Evolutionary conservation across 352 stramenopile species (phyloP), one percentile per base, ranked within the genome.

Genomic region (Phytophthora idaei): DNA sequence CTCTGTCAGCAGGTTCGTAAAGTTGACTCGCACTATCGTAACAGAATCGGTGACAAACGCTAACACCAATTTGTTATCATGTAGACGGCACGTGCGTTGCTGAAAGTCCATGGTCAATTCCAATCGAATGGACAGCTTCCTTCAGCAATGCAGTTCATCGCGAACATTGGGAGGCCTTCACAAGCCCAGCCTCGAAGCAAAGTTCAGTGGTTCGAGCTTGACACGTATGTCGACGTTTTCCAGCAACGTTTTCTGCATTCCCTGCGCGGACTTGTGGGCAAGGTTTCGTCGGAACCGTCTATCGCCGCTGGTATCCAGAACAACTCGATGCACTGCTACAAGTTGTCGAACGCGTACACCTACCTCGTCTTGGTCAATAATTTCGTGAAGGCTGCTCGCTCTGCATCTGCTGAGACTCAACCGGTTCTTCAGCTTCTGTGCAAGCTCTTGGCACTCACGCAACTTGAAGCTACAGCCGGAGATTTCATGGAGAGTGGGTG

Each of bases 1-100:
- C 77, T 99, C 21, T 93, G 93, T 14, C 89, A 98, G 62, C 96
- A 99, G 74, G 81, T 86, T 32, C 42, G 49, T 46, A 25, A 27
- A 21, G 21, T 21, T 21, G 21, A 21, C 21, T 21, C 21, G 21
- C 21, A 21, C 21, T 21, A 21, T 21, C 21, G 21, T 21, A 21
- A 0, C 21, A 21, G 21, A 21, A 21, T 21, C 21, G 21, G 21
- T 21, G 21, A 21, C 21, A 21, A 21, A 41, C 17, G 37, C 59
- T 66, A 47, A 42, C 31, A 1, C 42, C 2, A n/a, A 10, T 3
- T 15, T 45, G 12, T 31, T 50, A 46, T 42, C 31, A 21, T n/a
- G 39, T 46, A 80, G 71, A 85, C 77, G 14, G 71, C 71, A 3
- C 77, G 77, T 6, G 66, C 72, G n/a, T 61, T 89, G 29, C 41